Conservation (phyloP, 1,139 yeast genomes). For the Pichia sp. region DNA sequence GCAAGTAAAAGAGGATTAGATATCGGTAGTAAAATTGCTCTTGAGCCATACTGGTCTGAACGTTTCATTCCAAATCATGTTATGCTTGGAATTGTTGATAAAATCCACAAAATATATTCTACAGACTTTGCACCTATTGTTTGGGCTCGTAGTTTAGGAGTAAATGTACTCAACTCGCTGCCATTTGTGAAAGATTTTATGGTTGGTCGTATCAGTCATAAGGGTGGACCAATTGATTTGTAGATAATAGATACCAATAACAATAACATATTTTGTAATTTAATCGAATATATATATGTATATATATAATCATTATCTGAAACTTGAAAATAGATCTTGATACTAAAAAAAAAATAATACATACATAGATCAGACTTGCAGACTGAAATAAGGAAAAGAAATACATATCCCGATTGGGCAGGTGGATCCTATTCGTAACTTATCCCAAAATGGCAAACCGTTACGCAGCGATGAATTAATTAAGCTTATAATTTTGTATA, state of each 20-base stretch:
- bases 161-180: slow-evolving; percentile 58
- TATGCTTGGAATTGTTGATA: slow-evolving; percentile 84
- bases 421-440: too few relatives aligned
- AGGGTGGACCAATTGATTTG: not conserved
- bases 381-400: too few relatives aligned
- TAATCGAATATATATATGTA: too few relatives aligned
- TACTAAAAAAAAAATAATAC: too few relatives aligned
- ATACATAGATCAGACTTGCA: too few relatives aligned
- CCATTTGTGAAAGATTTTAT: slow-evolving; percentile 56
- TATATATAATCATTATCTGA: too few relatives aligned
- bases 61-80: slow-evolving; percentile 77
- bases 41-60: slow-evolving; percentile 80
- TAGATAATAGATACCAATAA: too few relatives aligned
- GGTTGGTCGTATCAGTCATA: slow-evolving; percentile 42
- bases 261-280: too few relatives aligned
- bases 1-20: slow-evolving; percentile 80
- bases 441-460: too few relatives aligned
- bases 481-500: too few relatives aligned
- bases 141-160: slow-evolving; percentile 66
- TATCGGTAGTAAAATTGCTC: slow-evolving; percentile 73
- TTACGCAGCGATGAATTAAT: too few relatives aligned
- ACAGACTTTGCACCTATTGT: slow-evolving; percentile 73
- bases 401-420: not conserved
- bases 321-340: too few relatives aligned
- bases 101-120: slow-evolving; percentile 80